Conservation (phyloP, 192 early-diverging fungal genomes). For the Entomortierella chlamydospora region DNA sequence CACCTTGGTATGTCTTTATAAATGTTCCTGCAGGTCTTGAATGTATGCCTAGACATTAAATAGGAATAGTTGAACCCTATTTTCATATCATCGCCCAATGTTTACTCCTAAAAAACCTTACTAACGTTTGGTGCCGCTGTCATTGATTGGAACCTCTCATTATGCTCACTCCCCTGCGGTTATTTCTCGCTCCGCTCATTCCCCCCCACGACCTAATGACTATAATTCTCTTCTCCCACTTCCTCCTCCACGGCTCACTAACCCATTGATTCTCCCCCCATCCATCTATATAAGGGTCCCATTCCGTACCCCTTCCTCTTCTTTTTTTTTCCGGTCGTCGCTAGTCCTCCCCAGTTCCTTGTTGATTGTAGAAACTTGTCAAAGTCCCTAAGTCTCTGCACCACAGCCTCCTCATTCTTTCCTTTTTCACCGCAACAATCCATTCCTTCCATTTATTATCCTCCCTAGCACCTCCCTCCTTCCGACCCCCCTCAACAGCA, state of each 20-base stretch:
- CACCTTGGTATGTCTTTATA: too few species aligned
- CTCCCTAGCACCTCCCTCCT: slow-evolving; percentile 9
- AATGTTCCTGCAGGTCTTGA: too few species aligned
- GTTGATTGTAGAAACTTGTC: slow-evolving; percentile 5
- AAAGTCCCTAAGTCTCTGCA: background rate
- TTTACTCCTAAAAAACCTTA: background rate
- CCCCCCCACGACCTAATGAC: too few species aligned
- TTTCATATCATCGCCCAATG: too few species aligned
- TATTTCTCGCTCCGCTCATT: background rate
- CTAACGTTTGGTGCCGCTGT: background rate
- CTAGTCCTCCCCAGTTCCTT: slow-evolving; percentile 20
- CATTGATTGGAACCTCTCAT: background rate
- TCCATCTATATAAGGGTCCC: background rate
- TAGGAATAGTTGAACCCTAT: too few species aligned
- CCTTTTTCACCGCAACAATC: background rate
- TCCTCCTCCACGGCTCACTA: slow-evolving; percentile 35
- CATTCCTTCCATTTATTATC: background rate
- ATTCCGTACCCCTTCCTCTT: slow-evolving; percentile 1
- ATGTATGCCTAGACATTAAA: too few species aligned
- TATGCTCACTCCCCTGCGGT: too few species aligned
- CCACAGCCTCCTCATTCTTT: background rate
- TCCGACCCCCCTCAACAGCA: background rate
- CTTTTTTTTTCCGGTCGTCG: slow-evolving; percentile 34
- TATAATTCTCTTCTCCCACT: too few species aligned
- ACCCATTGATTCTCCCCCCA: background rate